These are phyloP conservation scores for Biscutella laevigata DNA, from an alignment of 441 rosid genomes.

Conservation along the genomic window DNA sequence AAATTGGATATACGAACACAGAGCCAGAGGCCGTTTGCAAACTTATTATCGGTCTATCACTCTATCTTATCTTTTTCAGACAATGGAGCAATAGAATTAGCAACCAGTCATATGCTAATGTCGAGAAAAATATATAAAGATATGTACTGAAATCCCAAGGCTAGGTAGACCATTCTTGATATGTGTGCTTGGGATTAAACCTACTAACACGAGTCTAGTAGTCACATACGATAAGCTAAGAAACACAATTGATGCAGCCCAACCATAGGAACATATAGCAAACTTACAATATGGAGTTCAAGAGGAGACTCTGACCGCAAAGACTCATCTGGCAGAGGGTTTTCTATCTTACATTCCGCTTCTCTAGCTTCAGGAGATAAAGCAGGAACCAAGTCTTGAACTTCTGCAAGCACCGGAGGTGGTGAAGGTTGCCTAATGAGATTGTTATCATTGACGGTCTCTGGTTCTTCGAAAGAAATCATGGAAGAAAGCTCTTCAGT, in stretches of 20 bases:
- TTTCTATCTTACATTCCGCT: constrained; percentile 38
- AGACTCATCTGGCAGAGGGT: constrained; percentile 43
- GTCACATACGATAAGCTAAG: not conserved
- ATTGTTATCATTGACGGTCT: constrained; percentile 33
- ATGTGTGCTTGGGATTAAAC: not conserved
- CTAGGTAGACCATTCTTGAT: not conserved
- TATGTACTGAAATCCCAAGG: not conserved
- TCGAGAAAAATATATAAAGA: not conserved
- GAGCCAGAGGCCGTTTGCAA: not conserved
- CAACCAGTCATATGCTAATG: not conserved
- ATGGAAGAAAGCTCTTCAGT: constrained; percentile 54
- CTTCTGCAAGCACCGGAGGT: constrained; percentile 89
- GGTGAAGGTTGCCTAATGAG: constrained; percentile 86
- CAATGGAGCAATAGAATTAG: not conserved
- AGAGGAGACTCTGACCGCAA: constrained; percentile 63
- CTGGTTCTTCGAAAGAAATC: constrained; percentile 84
- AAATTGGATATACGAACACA: not conserved
- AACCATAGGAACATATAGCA: constrained; percentile 6
- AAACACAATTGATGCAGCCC: not conserved
- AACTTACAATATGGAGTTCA: constrained; percentile 84
- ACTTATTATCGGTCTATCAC: not conserved
- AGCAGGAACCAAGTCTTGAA: constrained; percentile 63
- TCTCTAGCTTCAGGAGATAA: constrained; percentile 40
- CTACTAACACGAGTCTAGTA: not conserved
- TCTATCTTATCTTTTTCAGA: not conserved